phyloP scores from a whole-genome alignment of 306 rosid genomes.

The Adenanthera pavonina region DNA sequence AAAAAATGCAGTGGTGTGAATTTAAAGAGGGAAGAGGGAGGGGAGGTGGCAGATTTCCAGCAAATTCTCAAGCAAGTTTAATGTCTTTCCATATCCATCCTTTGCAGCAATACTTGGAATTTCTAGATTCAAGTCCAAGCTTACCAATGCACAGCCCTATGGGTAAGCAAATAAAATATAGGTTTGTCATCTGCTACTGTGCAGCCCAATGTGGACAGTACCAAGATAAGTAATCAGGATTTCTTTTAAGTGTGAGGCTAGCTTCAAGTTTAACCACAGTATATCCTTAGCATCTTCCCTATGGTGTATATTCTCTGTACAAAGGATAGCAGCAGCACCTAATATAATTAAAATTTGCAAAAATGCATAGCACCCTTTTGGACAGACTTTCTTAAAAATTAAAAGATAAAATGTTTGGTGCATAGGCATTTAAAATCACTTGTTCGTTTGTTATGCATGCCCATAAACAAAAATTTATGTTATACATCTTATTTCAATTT shows the following conservation, averaged over 20 bases:
- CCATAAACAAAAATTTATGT: not conserved
- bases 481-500: not conserved
- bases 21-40: too few relatives aligned
- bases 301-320: not conserved
- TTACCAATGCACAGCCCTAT: constrained; percentile 1
- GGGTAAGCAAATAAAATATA: not conserved
- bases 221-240: not conserved
- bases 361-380: not conserved
- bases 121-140: constrained; percentile 10
- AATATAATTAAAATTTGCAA: not conserved
- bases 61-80: not conserved
- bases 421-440: not conserved
- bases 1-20: too few relatives aligned
- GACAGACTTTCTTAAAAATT: not conserved
- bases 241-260: too few relatives aligned
- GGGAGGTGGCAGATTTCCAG: too few relatives aligned
- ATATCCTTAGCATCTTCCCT: not conserved
- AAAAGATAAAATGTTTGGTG: not conserved
- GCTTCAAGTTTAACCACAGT: not conserved
- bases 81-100: not conserved
- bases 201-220: not conserved
- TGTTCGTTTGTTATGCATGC: not conserved
- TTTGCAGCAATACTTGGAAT: not conserved
- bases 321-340: not conserved
- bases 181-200: not conserved